A percentile compares a stretch with the other conserved stretches of the same genome.
These are phyloP conservation scores for Diaporthe destruens DNA, from an alignment of 2,329 filamentous ascomycete species.

Conservation along the genomic window DNA sequence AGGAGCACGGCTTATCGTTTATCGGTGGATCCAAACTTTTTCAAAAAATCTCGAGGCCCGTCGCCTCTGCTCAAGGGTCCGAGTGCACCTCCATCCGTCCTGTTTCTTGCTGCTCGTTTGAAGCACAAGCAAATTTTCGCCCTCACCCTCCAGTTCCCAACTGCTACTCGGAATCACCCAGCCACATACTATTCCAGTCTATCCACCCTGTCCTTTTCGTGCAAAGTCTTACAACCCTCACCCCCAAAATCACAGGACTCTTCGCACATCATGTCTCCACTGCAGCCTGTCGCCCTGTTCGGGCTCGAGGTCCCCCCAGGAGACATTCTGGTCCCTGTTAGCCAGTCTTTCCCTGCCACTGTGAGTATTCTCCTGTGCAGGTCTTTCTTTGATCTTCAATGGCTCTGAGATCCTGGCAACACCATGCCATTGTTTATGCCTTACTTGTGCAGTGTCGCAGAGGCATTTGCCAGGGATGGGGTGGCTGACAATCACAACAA, in stretches of 20 bases:
- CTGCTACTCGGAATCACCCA: not conserved
- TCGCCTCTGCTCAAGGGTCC: constrained; percentile 10
- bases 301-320: constrained; percentile 91
- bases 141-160: constrained; percentile 7
- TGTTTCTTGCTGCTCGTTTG: constrained; percentile 3
- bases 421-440: not conserved
- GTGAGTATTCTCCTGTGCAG: constrained; percentile 66
- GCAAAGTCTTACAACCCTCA: not conserved
- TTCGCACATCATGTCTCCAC: constrained; percentile 63
- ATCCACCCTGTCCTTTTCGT: not conserved
- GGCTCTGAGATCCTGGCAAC: not conserved
- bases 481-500: constrained; percentile 41
- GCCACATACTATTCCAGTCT: not conserved
- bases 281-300: constrained; percentile 82
- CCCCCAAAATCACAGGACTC: constrained; percentile 13
- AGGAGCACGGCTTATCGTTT: constrained; percentile 17
- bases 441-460: constrained; percentile 33
- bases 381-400: not conserved
- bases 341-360: constrained; percentile 83
- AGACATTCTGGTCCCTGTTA: constrained; percentile 83
- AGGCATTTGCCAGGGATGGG: not conserved
- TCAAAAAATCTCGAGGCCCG: constrained; percentile 41
- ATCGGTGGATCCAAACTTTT: constrained; percentile 41
- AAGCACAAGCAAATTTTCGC: constrained; percentile 33
- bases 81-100: constrained; percentile 24